A percentile compares a stretch with the other conserved stretches of the same genome.
Conservation (phyloP, 805 yeast species). For the Pichia kluyveri region DNA sequence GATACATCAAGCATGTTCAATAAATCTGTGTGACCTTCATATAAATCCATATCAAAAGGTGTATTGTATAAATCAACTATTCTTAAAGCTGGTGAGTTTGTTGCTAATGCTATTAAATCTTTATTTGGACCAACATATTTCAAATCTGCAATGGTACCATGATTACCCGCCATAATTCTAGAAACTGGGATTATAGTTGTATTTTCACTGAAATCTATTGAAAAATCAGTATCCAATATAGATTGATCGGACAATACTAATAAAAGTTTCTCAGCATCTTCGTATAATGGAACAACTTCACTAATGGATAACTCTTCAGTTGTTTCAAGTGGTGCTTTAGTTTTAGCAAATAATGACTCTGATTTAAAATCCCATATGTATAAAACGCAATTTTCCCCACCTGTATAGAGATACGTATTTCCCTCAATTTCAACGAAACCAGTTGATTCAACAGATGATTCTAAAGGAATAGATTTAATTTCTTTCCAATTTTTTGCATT, state of each 20-base stretch:
- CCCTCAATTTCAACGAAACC: slow-evolving; percentile 41
- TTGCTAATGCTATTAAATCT: slow-evolving; percentile 68
- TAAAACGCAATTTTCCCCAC: slow-evolving; percentile 69
- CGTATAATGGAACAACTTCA: slow-evolving; percentile 34
- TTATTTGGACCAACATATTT: slow-evolving; percentile 60
- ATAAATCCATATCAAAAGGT: slow-evolving; percentile 53
- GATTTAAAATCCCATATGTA: slow-evolving; percentile 51
- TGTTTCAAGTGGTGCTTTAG: slow-evolving; percentile 42
- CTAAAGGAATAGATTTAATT: slow-evolving; percentile 58
- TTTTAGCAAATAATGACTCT: slow-evolving; percentile 38
- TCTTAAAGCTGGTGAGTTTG: slow-evolving; percentile 85
- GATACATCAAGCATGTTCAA: slow-evolving; percentile 74
- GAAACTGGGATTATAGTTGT: slow-evolving; percentile 31
- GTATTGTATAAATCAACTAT: slow-evolving; percentile 51
- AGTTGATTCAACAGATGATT: slow-evolving; percentile 63
- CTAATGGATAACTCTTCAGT: slow-evolving; percentile 67
- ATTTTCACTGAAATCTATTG: slow-evolving; percentile 20
- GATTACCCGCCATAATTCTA: slow-evolving; percentile 77
- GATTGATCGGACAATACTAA: slow-evolving; percentile 82
- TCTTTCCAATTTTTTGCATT: slow-evolving; percentile 44
- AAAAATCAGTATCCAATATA: slow-evolving; percentile 28
- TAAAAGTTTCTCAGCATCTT: slow-evolving; percentile 31
- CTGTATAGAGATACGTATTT: slow-evolving; percentile 46
- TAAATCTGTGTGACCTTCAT: slow-evolving; percentile 80
- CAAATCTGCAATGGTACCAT: slow-evolving; percentile 91